Base-by-base conservation (phyloP, 2,329 filamentous ascomycete species). In the Aspergillus fijiensis region DNA sequence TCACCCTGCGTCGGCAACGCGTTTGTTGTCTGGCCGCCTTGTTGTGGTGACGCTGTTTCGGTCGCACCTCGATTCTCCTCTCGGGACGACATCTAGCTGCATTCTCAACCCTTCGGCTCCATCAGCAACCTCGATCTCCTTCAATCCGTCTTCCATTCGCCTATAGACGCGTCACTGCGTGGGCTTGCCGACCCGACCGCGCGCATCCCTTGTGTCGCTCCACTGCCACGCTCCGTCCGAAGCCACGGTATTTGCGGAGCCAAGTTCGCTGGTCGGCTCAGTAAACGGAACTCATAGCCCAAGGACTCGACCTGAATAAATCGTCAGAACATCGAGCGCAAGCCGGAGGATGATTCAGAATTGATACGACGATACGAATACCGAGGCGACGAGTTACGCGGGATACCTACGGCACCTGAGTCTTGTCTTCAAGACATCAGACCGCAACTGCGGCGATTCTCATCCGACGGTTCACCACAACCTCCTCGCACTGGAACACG, bases 221-320 rank as follows among this genome's bases (percentile, higher is more conserved):
- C 45, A 52, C 60, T 23, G 58, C 35, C 55, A 35, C 55, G 25
- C 51, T 39, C 60, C 39, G 14, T 50, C 51, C 51, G 45, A 47
- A 49, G n/a, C 21, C 31, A 14, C 39, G 39, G 49, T 48, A 31
- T 49, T 59, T 49, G 49, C 54, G 51, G 60, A 57, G 64, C 63
- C 60, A 51, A 64, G 60, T 69, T 74, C 72, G 72, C 71, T 69
- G 71, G 70, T 65, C 71, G 70, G 72, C 71, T 71, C 62, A 58
- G 31, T 48, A 51, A 61, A 61, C 58, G 35, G 60, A 55, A 48
- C 31, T 10, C 42, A 42, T 19, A 42, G 57, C 31, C 23, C n/a
- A 47, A 50, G 56, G 35, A 52, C 47, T 49, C 56, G 42, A 65
- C 51, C 12, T 23, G 11, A 55, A n/a, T 27, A 52, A 25, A 12